phyloP scores from a whole-genome alignment of 2,329 filamentous ascomycete species.

The Exophiala xenobiotica region DNA sequence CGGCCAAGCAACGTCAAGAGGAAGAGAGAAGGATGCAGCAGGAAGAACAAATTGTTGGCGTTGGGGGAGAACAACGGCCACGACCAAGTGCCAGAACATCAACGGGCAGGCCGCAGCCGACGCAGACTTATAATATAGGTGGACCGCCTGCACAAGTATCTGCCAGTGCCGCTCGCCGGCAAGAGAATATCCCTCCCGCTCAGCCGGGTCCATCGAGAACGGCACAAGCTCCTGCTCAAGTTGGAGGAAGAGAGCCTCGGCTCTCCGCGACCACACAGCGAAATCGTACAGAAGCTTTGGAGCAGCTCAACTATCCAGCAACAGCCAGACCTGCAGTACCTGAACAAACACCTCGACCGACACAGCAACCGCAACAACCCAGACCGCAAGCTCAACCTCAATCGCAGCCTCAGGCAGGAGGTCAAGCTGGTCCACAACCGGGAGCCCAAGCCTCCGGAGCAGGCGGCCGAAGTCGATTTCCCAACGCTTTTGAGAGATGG shows the following conservation, averaged over 20 bases:
- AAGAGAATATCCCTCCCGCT: constrained; percentile 26
- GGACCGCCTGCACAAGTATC: constrained; percentile 14
- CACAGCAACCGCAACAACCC: constrained; percentile 29
- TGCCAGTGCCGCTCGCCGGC: constrained; percentile 16
- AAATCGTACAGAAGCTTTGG: constrained; percentile 31
- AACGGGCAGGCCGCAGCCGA: constrained; percentile 13
- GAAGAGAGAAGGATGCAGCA: constrained; percentile 43
- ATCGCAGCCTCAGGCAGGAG: constrained; percentile 1
- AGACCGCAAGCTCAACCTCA: constrained; percentile 32
- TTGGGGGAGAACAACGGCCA: constrained; percentile 51
- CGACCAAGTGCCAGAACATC: constrained; percentile 24
- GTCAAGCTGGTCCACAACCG: constrained; percentile 35
- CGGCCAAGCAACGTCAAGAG: constrained; percentile 53
- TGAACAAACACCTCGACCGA: constrained; percentile 9
- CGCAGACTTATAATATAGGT: constrained; percentile 20
- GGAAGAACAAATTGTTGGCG: constrained; percentile 61
- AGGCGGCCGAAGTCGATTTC: constrained; percentile 48
- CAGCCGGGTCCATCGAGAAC: constrained; percentile 26
- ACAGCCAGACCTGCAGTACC: constrained; percentile 15
- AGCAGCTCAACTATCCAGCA: constrained; percentile 28
- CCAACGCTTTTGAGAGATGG: constrained; percentile 97
- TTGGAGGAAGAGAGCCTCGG: constrained; percentile 22
- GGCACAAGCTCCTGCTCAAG: constrained; percentile 24
- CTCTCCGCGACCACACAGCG: constrained; percentile 22
- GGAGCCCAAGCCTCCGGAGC: constrained; percentile 31